These are phyloP conservation scores for Penicillium sp. DNA, from an alignment of 2,329 filamentous ascomycete species.

Conservation along the genomic window DNA sequence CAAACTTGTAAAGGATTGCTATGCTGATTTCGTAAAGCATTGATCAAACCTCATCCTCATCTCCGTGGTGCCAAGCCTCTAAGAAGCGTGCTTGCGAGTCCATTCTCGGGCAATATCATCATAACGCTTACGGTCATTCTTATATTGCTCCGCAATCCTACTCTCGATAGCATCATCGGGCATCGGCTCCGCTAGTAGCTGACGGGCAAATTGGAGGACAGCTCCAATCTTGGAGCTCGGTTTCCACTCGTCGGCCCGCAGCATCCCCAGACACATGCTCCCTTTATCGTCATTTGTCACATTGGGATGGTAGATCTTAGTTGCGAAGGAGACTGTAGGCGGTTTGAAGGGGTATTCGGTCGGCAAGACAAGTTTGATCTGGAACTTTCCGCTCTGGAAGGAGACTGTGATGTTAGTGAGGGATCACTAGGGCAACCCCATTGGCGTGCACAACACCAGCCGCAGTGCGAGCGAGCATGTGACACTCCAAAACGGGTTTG, in stretches of 20 bases:
- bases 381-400: conserved; percentile 70
- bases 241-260: conserved; percentile 91
- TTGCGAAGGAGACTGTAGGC: conserved; percentile 76
- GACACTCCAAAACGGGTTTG: not conserved
- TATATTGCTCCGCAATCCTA: conserved; percentile 83
- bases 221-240: conserved; percentile 75
- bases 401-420: conserved; percentile 8
- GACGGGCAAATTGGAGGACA: conserved; percentile 76
- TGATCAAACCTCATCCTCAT: conserved; percentile 2
- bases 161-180: conserved; percentile 88
- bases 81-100: conserved; percentile 71
- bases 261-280: conserved; percentile 81
- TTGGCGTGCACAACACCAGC: not conserved
- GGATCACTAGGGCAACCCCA: not conserved
- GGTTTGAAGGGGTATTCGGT: conserved; percentile 89
- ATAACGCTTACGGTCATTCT: conserved; percentile 68
- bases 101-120: conserved; percentile 76
- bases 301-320: conserved; percentile 95
- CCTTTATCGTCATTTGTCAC: conserved; percentile 85
- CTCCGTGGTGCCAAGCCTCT: conserved; percentile 28
- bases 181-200: conserved; percentile 78
- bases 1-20: not conserved
- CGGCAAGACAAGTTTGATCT: conserved; percentile 73
- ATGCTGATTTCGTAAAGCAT: conserved; percentile 10
- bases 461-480: not conserved